Base-by-base conservation (phyloP, 1,139 yeast genomes). In the Hansenula sp. region DNA sequence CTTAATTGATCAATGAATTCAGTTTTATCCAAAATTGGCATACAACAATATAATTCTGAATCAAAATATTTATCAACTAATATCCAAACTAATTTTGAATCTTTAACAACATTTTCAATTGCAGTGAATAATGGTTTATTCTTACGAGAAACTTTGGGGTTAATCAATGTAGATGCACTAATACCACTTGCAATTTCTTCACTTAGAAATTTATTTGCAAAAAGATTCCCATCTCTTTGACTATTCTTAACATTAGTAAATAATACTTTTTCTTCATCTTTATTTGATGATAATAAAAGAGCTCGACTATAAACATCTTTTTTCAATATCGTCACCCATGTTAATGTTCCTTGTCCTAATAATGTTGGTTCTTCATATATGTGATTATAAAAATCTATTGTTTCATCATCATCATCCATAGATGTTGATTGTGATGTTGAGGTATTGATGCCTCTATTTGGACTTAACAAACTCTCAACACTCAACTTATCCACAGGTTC, bases 61-160 rank as follows among this genome's bases (percentile, higher is more conserved):
- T 33, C 30, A 16, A 37, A 37, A 24, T 33, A 37, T 16, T 34
- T 28, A 16, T 33, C 29, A n/a, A 37, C n/a, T 4, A 29, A 17
- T 3, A 37, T 11, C 40, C 40, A 37, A 6, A 33, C 21, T 13
- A 32, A 14, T 24, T 33, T 32, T 3, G 14, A 14, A 25, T 37
- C 40, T 8, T 25, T 11, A 3, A 37, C 6, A 7, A 12, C 10
- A 4, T 17, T 12, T 11, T 10, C 13, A 3, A 36, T 12, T 8
- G 14, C 14, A 14, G 14, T 3, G 2, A 14, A 17, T 7, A 20
- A 4, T 12, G n/a, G 18, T 22, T 32, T 32, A 3, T 22, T 5
- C 20, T 19, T 19, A 1, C 18, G 4, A 4, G 16, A 18, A 4
- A 24, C 10, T 4, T 3, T 17, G 14, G 19, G 2, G 6, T 11